phyloP scores from a whole-genome alignment of 306 rosid species.

The Dicorynia guianensis region DNA sequence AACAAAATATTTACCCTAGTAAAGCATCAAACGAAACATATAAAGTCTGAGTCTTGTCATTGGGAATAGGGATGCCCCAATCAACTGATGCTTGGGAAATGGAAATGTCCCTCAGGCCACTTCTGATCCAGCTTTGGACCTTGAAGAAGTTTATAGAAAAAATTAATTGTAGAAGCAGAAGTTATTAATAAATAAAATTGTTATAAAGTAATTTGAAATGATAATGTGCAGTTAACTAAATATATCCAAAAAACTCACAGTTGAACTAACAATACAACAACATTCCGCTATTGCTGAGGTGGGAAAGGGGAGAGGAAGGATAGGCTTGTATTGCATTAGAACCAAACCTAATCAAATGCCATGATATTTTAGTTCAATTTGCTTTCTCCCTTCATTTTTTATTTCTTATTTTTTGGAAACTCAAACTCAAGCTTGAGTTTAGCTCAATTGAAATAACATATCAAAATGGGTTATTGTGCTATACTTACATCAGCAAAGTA shows the following conservation, averaged over 20 bases:
- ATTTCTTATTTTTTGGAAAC: not conserved
- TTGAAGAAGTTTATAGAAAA: slow-evolving; percentile 47
- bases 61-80: slow-evolving; percentile 98
- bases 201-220: not conserved
- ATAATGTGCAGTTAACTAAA: slow-evolving; percentile 17
- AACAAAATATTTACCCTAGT: slow-evolving; percentile 71
- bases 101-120: slow-evolving; percentile 91
- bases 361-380: not conserved
- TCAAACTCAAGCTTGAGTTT: not conserved
- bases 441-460: not conserved
- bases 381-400: no score
- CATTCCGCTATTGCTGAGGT: not conserved
- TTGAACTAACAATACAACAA: slow-evolving; percentile 18
- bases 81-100: slow-evolving; percentile 95
- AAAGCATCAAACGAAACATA: slow-evolving; percentile 99
- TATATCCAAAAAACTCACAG: slow-evolving; percentile 16
- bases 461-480: not conserved
- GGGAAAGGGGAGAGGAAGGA: not conserved
- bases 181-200: slow-evolving; percentile 21
- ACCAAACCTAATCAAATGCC: slow-evolving; percentile 24
- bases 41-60: slow-evolving; percentile 85
- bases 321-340: not conserved
- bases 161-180: slow-evolving; percentile 33
- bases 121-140: slow-evolving; percentile 96
- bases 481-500: not conserved